Conservation (phyloP, 371 early-diverging fungal species). For the Agmasoma carcini region DNA sequence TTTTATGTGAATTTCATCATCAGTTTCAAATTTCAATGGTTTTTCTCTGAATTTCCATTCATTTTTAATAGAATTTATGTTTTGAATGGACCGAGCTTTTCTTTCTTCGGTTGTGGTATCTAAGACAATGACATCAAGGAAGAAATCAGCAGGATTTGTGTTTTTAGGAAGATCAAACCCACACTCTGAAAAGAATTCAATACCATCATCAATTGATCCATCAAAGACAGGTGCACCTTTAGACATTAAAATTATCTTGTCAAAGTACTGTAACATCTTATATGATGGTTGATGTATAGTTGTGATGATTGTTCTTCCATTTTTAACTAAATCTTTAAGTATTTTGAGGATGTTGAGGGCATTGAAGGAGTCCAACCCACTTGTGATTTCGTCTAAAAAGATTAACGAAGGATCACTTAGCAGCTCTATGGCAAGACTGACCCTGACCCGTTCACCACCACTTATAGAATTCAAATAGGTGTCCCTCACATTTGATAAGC, state of each 20-base stretch:
- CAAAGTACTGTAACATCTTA: slow-evolving; percentile 71
- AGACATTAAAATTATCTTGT: slow-evolving; percentile 66
- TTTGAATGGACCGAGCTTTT: slow-evolving; percentile 25
- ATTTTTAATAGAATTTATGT: slow-evolving; percentile 46
- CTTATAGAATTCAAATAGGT: slow-evolving; percentile 44
- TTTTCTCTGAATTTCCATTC: slow-evolving; percentile 25
- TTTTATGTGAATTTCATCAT: neutral
- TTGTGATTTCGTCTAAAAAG: slow-evolving; percentile 68
- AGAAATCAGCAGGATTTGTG: slow-evolving; percentile 62
- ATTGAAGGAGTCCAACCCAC: slow-evolving; percentile 74
- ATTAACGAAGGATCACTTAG: slow-evolving; percentile 47
- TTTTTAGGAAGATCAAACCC: slow-evolving; percentile 60
- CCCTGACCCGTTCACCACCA: slow-evolving; percentile 53
- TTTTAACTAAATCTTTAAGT: slow-evolving; percentile 60
- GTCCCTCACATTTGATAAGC: slow-evolving; percentile 43
- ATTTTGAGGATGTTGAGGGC: slow-evolving; percentile 72
- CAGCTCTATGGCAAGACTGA: slow-evolving; percentile 49
- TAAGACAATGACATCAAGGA: slow-evolving; percentile 58
- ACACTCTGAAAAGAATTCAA: slow-evolving; percentile 55
- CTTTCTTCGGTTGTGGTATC: slow-evolving; percentile 47
- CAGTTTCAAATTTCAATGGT: neutral
- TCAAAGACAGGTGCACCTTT: slow-evolving; percentile 52
- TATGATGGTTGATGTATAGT: slow-evolving; percentile 84
- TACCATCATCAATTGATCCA: slow-evolving; percentile 53
- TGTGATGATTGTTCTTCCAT: slow-evolving; percentile 69